A percentile compares a stretch with the other conserved stretches of the same genome.
Evolutionary conservation across 768 basidiomycete genomes (phyloP).

Genomic region (Pleurotus platypus): DNA sequence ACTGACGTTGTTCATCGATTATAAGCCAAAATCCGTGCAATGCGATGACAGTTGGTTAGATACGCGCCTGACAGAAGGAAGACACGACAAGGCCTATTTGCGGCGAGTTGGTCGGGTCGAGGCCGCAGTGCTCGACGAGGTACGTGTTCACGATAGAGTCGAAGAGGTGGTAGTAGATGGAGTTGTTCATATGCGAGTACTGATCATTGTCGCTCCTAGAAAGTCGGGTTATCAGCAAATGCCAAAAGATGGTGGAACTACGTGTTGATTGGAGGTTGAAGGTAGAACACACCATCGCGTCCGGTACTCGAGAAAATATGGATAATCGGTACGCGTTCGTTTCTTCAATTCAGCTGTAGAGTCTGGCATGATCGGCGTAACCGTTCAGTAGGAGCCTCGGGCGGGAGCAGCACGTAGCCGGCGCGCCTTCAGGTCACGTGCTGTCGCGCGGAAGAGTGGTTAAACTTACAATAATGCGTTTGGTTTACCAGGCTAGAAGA

Average conservation of each 20-base stretch:
- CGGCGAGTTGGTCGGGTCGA: constrained; percentile 45
- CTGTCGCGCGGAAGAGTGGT: too few relatives aligned
- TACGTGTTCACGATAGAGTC: constrained; percentile 82
- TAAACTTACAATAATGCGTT: too few relatives aligned
- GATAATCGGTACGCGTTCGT: constrained; percentile 49
- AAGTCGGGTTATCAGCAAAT: background rate
- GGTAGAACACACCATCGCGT: constrained; percentile 59
- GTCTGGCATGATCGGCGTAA: constrained; percentile 6
- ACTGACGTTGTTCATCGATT: constrained; percentile 31
- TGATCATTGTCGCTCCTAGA: constrained; percentile 87
- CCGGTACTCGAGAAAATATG: constrained; percentile 56
- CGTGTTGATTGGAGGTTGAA: background rate
- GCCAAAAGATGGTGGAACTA: background rate
- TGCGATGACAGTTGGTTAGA: background rate
- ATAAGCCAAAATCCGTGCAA: background rate
- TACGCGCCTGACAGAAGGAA: constrained; percentile 61
- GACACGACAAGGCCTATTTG: constrained; percentile 77
- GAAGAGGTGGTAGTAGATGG: constrained; percentile 77
- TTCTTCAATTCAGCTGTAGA: constrained; percentile 26
- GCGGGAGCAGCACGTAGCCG: background rate
- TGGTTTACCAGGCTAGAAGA: too few relatives aligned
- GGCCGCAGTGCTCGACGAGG: constrained; percentile 61
- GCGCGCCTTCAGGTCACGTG: too few relatives aligned
- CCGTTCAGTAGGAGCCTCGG: too few relatives aligned
- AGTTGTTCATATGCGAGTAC: constrained; percentile 79